Conservation (phyloP, 2,329 filamentous ascomycete species). For the Fusarium sp. region DNA sequence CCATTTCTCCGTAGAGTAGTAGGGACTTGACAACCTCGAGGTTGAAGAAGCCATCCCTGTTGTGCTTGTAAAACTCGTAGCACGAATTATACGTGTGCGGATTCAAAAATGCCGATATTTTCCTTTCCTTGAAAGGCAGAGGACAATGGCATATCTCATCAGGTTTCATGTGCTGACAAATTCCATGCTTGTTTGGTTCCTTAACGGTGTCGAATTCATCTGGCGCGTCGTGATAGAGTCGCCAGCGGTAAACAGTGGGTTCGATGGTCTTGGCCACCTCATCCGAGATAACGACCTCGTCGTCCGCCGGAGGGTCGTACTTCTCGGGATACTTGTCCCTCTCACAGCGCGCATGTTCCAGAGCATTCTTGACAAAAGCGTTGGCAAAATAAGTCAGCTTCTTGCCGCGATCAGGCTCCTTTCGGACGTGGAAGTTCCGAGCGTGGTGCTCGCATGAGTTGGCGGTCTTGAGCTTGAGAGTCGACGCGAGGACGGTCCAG, state of each 20-base stretch:
- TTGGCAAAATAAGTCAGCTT: not conserved
- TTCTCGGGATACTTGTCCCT: not conserved
- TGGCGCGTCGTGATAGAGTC: not conserved
- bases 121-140: slow-evolving; percentile 5
- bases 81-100: not conserved
- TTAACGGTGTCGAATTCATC: not conserved
- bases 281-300: slow-evolving; percentile 12
- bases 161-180: not conserved
- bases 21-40: slow-evolving; percentile 10
- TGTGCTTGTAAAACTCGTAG: not conserved
- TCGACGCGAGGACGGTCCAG: slow-evolving; percentile 21
- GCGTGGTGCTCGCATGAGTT: slow-evolving; percentile 24
- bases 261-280: not conserved
- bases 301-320: not conserved
- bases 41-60: slow-evolving; percentile 1
- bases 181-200: not conserved
- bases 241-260: not conserved
- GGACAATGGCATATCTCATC: not conserved
- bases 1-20: slow-evolving; percentile 13
- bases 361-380: not conserved
- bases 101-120: slow-evolving; percentile 10
- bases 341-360: not conserved
- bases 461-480: slow-evolving; percentile 4
- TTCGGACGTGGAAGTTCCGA: slow-evolving; percentile 13
- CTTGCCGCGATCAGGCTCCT: not conserved